phyloP scores from a whole-genome alignment of 225 moss, liverwort and hornwort species.

The Takakia lepidozioides region DNA sequence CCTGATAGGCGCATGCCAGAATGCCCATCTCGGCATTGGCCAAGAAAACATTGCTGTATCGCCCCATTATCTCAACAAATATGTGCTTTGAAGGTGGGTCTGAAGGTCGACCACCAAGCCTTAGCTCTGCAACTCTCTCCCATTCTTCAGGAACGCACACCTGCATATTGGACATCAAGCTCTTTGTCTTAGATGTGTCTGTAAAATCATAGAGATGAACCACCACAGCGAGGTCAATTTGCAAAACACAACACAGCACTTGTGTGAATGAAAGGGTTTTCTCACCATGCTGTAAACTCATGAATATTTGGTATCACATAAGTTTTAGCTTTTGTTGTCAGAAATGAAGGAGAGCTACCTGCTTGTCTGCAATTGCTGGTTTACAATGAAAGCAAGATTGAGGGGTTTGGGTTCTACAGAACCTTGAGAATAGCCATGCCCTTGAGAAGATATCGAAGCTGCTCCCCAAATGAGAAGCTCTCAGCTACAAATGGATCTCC shows the following conservation, averaged over 20 bases:
- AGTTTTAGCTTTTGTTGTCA: too few species aligned
- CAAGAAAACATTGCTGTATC: constrained; percentile 50
- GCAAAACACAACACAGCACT: too few species aligned
- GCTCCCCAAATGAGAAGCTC: constrained; percentile 50
- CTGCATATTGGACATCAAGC: constrained; percentile 15
- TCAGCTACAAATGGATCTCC: constrained; percentile 23
- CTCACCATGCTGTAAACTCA: too few species aligned
- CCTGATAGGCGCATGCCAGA: constrained; percentile 60
- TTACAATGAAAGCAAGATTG: neutral
- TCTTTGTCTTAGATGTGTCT: too few species aligned
- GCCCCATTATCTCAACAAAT: constrained; percentile 56
- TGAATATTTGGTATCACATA: too few species aligned
- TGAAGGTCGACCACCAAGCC: constrained; percentile 39
- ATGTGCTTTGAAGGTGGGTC: constrained; percentile 40
- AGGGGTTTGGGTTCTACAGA: neutral
- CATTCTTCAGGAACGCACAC: constrained; percentile 37
- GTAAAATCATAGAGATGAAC: too few species aligned
- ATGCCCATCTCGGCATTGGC: constrained; percentile 42
- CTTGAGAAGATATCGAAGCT: constrained; percentile 50
- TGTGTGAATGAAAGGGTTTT: too few species aligned
- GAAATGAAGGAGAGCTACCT: too few species aligned
- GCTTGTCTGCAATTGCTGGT: too few species aligned
- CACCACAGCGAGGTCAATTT: too few species aligned
- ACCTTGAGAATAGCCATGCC: constrained; percentile 48
- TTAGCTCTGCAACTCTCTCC: constrained; percentile 55